Evolutionary conservation across 2,329 filamentous ascomycete genomes (phyloP), one percentile per base, ranked within the genome.

Genomic region (Sclerotinia glacialis): DNA sequence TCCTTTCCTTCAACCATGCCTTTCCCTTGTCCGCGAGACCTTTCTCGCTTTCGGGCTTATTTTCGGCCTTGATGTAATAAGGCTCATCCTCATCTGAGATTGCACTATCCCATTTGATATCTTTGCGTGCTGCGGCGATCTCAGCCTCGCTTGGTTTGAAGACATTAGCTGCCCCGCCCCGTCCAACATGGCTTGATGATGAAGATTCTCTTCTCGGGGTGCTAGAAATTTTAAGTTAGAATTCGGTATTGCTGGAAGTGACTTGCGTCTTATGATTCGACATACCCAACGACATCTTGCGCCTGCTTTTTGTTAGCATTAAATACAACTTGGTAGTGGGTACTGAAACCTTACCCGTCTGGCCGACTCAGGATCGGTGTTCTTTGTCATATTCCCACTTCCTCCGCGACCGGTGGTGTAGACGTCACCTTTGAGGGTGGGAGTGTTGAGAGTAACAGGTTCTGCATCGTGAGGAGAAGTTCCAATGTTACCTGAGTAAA

Each of bases 331-430:
- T 26, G 44, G 37, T 37, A 47, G n/a, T 26, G 12, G 26, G n/a
- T 4, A 18, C 21, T 37, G 9, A 21, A 37, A n/a, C 8, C 58
- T 40, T 37, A 61, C 58, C 65, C 86, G 83, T 70, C 93, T 89
- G 46, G 93, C 92, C 76, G 91, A 86, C 52, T 82, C 79, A 4
- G 89, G 86, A 73, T 95, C 89, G 69, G 86, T 86, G 76, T 89
- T 88, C 72, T 80, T 81, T 58, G 90, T 87, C 89, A 97, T 96
- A 81, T 96, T 97, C 68, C 93, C 93, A 5, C 86, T 88, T 40
- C 65, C 93, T 66, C 93, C 93, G 62, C 93, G 90, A 66, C 93
- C 93, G 3, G 93, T 97, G 26, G 93, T 97, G 76, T 94, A 93
- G 71, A 91, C 83, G n/a, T 90, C 80, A 56, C 85, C 85, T 80